Conservation (phyloP, 2,329 filamentous ascomycete species). For the Penicillium glabrum region DNA sequence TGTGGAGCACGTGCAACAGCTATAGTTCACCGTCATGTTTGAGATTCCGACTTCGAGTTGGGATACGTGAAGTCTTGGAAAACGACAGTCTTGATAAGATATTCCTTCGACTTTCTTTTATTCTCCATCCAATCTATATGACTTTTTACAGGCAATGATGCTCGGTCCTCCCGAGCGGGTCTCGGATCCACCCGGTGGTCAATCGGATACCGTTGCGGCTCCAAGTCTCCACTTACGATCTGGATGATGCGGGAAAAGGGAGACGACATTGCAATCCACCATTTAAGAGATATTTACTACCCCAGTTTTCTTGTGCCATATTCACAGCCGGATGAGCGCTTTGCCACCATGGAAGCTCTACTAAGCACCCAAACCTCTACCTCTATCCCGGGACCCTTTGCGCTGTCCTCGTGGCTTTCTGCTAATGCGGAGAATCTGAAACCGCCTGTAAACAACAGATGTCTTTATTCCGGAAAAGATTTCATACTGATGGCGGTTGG, state of each 20-base stretch:
- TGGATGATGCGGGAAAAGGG: background rate
- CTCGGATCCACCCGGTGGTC: background rate
- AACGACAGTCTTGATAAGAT: background rate
- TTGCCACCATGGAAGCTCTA: background rate
- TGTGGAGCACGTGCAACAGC: background rate
- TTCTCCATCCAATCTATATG: background rate
- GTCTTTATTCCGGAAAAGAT: conserved; percentile 17
- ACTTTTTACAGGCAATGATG: background rate
- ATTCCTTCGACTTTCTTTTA: background rate
- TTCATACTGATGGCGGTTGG: conserved; percentile 22
- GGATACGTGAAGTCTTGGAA: background rate
- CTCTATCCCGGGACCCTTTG: conserved; percentile 7
- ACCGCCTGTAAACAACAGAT: conserved; percentile 18
- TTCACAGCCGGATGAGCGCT: background rate
- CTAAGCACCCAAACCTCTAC: background rate
- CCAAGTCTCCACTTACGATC: background rate
- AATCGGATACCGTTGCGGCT: background rate
- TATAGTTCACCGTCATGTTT: background rate
- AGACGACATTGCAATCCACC: background rate
- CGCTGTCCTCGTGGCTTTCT: conserved; percentile 13
- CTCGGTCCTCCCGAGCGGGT: background rate
- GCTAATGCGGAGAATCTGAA: conserved; percentile 12
- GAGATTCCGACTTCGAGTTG: background rate
- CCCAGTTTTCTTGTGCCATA: background rate
- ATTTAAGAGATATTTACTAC: background rate